These are phyloP conservation scores for Rosa chinensis DNA, from an alignment of 306 rosid species.

Conservation along the genomic window DNA sequence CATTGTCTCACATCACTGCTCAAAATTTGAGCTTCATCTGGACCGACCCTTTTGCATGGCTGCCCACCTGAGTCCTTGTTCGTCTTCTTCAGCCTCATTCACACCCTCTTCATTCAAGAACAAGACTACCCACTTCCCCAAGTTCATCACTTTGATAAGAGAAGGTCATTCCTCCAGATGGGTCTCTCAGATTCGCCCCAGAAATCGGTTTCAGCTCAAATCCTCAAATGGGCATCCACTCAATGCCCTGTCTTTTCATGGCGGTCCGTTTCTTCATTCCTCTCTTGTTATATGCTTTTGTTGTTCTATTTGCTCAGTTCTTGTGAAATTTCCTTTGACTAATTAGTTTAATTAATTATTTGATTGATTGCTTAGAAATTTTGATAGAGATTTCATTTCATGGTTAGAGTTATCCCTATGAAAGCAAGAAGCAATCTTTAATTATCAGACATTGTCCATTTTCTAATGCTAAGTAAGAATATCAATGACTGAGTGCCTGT, in stretches of 20 bases:
- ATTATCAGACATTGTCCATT: not conserved
- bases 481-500: not conserved
- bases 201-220: slow-evolving; percentile 58
- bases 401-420: not conserved
- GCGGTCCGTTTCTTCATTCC: slow-evolving; percentile 50
- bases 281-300: not conserved
- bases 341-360: not conserved
- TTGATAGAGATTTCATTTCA: not conserved
- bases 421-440: slow-evolving; percentile 4
- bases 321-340: not conserved
- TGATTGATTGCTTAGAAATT: slow-evolving; percentile 1
- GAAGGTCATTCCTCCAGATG: slow-evolving; percentile 30
- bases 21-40: slow-evolving; percentile 18
- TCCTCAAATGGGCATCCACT: slow-evolving; percentile 78
- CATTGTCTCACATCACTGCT: slow-evolving; percentile 2
- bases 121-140: slow-evolving; percentile 30
- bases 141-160: slow-evolving; percentile 34
- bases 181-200: slow-evolving; percentile 40
- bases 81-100: slow-evolving; percentile 46
- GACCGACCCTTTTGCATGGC: slow-evolving; percentile 50
- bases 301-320: not conserved
- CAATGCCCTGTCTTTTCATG: slow-evolving; percentile 62
- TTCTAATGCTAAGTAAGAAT: not conserved
- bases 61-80: slow-evolving; percentile 33
- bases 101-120: slow-evolving; percentile 43